These are phyloP conservation scores for Pichia deserticola DNA, from an alignment of 805 yeast species.

Conservation along the genomic window DNA sequence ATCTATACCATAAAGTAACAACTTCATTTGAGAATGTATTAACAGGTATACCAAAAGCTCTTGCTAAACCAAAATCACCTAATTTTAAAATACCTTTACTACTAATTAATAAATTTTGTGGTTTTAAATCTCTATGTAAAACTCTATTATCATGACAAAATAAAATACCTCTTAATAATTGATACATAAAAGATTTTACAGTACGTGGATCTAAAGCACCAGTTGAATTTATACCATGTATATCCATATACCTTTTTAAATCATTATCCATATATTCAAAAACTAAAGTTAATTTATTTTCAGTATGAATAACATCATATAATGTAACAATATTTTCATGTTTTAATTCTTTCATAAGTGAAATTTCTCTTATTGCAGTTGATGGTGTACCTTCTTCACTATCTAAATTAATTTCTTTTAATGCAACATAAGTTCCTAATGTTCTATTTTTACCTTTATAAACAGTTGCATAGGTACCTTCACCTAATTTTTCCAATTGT, in stretches of 20 bases:
- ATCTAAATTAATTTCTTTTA: constrained; percentile 90
- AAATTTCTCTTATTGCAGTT: constrained; percentile 94
- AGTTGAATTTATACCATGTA: constrained; percentile 38
- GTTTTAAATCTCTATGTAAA: constrained; percentile 84
- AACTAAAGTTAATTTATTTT: constrained; percentile 87
- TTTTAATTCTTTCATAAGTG: constrained; percentile 88
- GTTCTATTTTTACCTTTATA: constrained; percentile 85
- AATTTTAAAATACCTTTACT: constrained; percentile 85
- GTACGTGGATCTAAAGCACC: constrained; percentile 69
- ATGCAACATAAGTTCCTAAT: constrained; percentile 85
- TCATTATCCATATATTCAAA: constrained; percentile 93
- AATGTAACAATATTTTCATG: constrained; percentile 89
- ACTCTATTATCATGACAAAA: constrained; percentile 81
- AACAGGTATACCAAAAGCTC: constrained; percentile 97
- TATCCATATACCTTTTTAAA: constrained; percentile 78
- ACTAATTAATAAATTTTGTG: constrained; percentile 87
- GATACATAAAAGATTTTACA: constrained; percentile 91
- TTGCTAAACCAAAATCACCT: constrained; percentile 94
- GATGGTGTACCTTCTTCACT: constrained; percentile 98
- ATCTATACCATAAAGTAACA: constrained; percentile 96
- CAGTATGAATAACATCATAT: constrained; percentile 94
- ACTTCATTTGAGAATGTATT: constrained; percentile 97
- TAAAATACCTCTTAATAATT: constrained; percentile 80
- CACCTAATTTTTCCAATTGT: constrained; percentile 77
- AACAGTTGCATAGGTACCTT: constrained; percentile 98